Base-by-base conservation (phyloP, 169 alveolate species). In the Cytauxzoon felis region DNA sequence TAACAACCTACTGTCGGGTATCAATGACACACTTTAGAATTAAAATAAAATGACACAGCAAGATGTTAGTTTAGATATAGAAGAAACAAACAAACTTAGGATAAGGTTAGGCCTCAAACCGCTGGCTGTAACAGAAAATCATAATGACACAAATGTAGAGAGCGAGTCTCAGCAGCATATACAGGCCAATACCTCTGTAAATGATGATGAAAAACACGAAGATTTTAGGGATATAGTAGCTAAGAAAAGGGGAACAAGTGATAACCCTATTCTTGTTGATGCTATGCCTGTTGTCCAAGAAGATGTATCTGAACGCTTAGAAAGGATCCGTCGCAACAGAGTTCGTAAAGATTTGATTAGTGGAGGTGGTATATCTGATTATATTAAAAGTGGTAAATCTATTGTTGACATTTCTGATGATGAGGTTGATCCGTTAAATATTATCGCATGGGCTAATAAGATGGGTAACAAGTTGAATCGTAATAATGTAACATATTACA, bases 81-180 rank as follows among this genome's bases (percentile, higher is more conserved):
- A 76, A 52, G 81, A 76, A 33, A 76, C 86, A 19, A 76, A 76
- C 40, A 81, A 64, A 11, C 1, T 76, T 0, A 19, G 86, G 3
- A 18, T 21, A 36, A 76, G 67, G 29, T 81, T 76, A 19, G 86
- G 86, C 9, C 19, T 76, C 48, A 76, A 76, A 58, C 86, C 86
- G 19, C 61, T 76, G 52, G 59, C 61, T n/a, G 52, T 52, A 2
- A 23, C 40, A 13, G 45, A 34, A 7, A 52, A 52, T 53, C 53
- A 9, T 11, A n/a, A n/a, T n/a, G n/a, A n/a, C n/a, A n/a, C n/a
- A n/a, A n/a, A n/a, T n/a, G n/a, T n/a, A n/a, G n/a, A n/a, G n/a
- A n/a, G n/a, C n/a, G n/a, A n/a, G n/a, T n/a, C n/a, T n/a, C n/a
- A n/a, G n/a, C n/a, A n/a, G n/a, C n/a, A n/a, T n/a, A n/a, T n/a